Conservation (phyloP, 73 alveolate species). For the Blepharisma stoltei region DNA sequence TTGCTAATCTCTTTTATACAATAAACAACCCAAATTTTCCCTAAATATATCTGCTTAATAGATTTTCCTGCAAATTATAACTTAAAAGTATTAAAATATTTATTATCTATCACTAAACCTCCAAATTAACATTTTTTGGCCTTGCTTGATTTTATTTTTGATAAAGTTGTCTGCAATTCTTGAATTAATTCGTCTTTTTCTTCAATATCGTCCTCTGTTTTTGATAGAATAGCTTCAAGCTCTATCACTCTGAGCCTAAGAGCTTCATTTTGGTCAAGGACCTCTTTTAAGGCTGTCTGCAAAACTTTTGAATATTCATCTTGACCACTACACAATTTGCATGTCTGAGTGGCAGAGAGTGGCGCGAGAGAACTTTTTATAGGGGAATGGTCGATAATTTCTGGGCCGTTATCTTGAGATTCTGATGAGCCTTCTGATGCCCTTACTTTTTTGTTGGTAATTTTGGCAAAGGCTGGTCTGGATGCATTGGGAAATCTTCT, state of each 20-base stretch:
- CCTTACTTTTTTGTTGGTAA: no score
- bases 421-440: no score
- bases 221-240: conserved; percentile 5
- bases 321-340: neutral
- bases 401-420: no score
- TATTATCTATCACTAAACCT: neutral
- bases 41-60: no score
- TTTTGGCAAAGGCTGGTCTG: no score
- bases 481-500: no score
- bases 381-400: no score
- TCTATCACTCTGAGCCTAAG: conserved; percentile 15
- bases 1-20: no score
- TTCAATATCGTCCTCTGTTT: conserved; percentile 21
- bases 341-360: neutral
- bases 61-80: no score
- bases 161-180: neutral
- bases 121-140: neutral
- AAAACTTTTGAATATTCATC: conserved; percentile 16
- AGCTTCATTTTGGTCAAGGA: conserved; percentile 32
- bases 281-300: conserved; percentile 24
- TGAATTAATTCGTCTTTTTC: conserved; percentile 14
- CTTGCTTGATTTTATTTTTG: neutral
- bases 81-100: no score
- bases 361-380: no score
- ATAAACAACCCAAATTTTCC: no score